Conservation (phyloP, 306 rosid species). For the Albizia julibrissin region DNA sequence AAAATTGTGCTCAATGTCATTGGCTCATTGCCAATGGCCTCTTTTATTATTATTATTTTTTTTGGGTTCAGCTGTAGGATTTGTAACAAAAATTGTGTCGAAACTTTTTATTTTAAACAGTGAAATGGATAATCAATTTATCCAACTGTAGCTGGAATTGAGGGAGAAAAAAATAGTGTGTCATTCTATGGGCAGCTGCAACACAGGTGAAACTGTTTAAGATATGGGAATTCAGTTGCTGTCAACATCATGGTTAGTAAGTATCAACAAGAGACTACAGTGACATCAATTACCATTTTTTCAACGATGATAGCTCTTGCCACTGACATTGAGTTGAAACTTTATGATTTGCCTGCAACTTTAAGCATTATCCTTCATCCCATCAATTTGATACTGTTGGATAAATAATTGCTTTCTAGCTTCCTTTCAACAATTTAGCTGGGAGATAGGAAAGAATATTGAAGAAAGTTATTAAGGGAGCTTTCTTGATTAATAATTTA, state of each 20-base stretch:
- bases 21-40: neutral
- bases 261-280: neutral
- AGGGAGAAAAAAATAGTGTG: neutral
- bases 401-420: neutral
- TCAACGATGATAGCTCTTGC: neutral
- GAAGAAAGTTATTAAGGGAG: too few relatives aligned
- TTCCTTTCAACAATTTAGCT: too few relatives aligned
- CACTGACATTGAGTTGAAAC: neutral
- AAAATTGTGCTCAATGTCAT: neutral
- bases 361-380: neutral
- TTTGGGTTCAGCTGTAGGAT: neutral
- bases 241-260: neutral
- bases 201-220: neutral
- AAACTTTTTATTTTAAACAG: neutral
- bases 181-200: neutral
- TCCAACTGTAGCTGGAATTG: neutral
- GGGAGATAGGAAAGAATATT: too few relatives aligned
- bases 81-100: neutral
- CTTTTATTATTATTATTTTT: neutral
- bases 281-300: neutral
- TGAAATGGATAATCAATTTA: neutral
- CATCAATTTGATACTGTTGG: neutral
- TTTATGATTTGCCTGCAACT: constrained; percentile 11
- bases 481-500: too few relatives aligned
- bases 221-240: neutral